These are phyloP conservation scores for Cladosporium sp. DNA, from an alignment of 2,329 filamentous ascomycete species.

Conservation along the genomic window DNA sequence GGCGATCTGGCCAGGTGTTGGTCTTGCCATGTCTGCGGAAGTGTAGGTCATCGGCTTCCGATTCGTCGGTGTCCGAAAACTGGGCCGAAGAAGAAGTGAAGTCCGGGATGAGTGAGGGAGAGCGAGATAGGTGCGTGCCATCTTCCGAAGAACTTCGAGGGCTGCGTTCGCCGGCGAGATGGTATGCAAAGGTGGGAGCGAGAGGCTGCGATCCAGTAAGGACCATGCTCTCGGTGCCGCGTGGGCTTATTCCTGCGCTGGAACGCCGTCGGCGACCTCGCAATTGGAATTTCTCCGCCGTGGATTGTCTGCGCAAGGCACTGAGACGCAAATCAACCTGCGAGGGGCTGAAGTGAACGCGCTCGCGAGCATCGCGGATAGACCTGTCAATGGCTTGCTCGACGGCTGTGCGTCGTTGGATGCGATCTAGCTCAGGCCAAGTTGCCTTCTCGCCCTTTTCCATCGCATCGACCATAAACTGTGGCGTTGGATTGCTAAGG, in stretches of 20 bases:
- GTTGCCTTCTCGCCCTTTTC: slow-evolving; percentile 80
- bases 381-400: slow-evolving; percentile 80
- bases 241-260: background rate
- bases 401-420: slow-evolving; percentile 84
- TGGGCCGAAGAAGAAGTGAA: slow-evolving; percentile 11
- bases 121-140: background rate
- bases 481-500: slow-evolving; percentile 77
- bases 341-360: slow-evolving; percentile 68
- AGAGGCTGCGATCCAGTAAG: background rate
- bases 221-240: slow-evolving; percentile 13
- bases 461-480: slow-evolving; percentile 82
- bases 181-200: background rate
- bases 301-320: slow-evolving; percentile 8
- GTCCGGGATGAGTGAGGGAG: slow-evolving; percentile 4
- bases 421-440: slow-evolving; percentile 84
- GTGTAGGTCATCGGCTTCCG: slow-evolving; percentile 7
- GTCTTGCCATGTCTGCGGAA: slow-evolving; percentile 28
- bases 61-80: slow-evolving; percentile 13
- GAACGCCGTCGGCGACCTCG: background rate
- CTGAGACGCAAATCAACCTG: slow-evolving; percentile 57
- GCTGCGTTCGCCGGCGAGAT: background rate
- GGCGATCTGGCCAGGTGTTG: slow-evolving; percentile 22
- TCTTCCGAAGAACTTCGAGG: slow-evolving; percentile 16
- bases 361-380: slow-evolving; percentile 66
- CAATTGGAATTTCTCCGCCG: background rate